Evolutionary conservation across 1,139 yeast genomes (phyloP), one percentile per base, ranked within the genome.

Genomic region (Tardiomyces digboiensis): DNA sequence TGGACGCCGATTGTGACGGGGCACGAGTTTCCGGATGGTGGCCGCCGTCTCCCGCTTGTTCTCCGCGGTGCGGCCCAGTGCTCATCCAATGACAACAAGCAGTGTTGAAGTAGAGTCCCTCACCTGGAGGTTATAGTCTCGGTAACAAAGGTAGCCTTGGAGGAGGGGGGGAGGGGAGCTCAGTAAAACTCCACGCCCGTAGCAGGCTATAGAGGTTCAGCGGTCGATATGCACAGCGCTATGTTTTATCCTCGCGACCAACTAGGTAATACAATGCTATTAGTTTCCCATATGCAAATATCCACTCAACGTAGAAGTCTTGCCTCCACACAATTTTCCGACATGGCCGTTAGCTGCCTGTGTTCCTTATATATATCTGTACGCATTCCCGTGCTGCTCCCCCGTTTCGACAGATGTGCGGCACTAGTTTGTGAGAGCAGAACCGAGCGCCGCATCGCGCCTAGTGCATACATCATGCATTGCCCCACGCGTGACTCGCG

Each of bases 391-490:
- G 33, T 16, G 8, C n/a, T n/a, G n/a, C 16, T 26, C 33, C 33
- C 33, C 16, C 33, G 33, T 26, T 26, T 26, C 33, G 33, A 26
- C 33, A 26, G 33, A 26, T 26, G 33, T 26, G 33, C 33, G 33
- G 33, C 33, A 26, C 33, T 26, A 26, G 14, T 26, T 16, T 16
- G n/a, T n/a, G n/a, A 13, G 33, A 26, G 33, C 12, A 26, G 33
- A n/a, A 8, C 33, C 33, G 33, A 16, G 14, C 33, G 33, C 33
- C 16, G 33, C 33, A 26, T 26, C 33, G 33, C 14, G 33, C 33
- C 14, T 26, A 13, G 14, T 16, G 33, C 33, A 26, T 26, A 8
- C 33, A 26, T 26, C 12, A 26, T n/a, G 33, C 33, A 26, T 26
- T 26, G 33, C 33, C 33, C 33, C 33, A 26, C 33, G 33, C 33